Evolutionary conservation across 31 red algal species (phyloP), one percentile per base, ranked within the genome.

Genomic region (Asparagopsis taxiformis): DNA sequence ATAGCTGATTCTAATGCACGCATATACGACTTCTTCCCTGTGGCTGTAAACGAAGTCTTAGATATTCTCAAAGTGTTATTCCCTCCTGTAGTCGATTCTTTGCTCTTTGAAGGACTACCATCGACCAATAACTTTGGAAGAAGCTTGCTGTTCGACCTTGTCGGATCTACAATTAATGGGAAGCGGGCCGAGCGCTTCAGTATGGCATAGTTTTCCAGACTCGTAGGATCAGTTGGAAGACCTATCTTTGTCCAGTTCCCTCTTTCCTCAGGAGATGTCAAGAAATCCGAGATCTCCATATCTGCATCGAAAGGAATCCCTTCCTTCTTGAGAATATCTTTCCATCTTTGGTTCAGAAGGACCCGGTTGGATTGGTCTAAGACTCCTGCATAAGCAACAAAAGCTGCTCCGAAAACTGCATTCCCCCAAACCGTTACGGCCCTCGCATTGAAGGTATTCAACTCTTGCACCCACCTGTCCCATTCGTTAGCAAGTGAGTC

Each of bases 21-120:
- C 74, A 93, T 76, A 39, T 87, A 93, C 4, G 90, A 87, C 43
- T 85, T 93, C 48, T 87, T 87, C 25, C 80, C 81, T 13, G 74
- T 81, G 15, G 82, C 60, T 3, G 75, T 51, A 37, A 82, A 81
- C 31, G 75, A 75, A 32, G 49, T 79, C 36, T 70, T 52, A 20
- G 74, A 60, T 32, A 92, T 78, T 23, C 66, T 30, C 24, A 73
- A 28, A 8, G 43, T 65, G 7, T 25, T 58, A 38, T 67, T 41
- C 3, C 36, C 22, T 0, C 49, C 55, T 49, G 68, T 68, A 49
- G 31, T 32, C 33, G 32, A 49, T 8, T 24, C 31, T 11, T 34
- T 50, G 8, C 62, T 51, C 44, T 70, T 30, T 31, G 29, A 46
- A 46, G 13, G 24, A 10, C 24, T 59, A 8, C 10, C 24, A 8